A percentile compares a stretch with the other conserved stretches of the same genome.
phyloP scores from a whole-genome alignment of 371 early-diverging fungal genomes.

The Mucor piriformis region DNA sequence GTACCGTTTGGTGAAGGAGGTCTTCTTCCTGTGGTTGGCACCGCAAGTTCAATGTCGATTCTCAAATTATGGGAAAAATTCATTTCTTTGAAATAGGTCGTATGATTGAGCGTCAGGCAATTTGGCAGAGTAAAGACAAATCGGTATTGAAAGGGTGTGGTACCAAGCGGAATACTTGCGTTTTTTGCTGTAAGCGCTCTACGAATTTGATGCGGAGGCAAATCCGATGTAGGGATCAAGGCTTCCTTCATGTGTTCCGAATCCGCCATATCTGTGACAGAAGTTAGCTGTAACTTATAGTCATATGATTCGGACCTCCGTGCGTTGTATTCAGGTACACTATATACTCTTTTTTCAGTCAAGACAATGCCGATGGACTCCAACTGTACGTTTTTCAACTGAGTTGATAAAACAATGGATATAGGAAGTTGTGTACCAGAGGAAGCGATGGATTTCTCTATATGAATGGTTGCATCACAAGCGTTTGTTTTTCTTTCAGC shows the following conservation, averaged over 20 bases:
- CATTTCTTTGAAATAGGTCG: conserved; percentile 43
- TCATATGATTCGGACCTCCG: conserved; percentile 40
- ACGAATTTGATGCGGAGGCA: conserved; percentile 30
- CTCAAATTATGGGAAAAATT: conserved; percentile 42
- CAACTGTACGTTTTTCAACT: conserved; percentile 39
- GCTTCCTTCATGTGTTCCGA: conserved; percentile 21
- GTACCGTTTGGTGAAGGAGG: neutral
- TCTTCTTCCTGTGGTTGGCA: conserved; percentile 6
- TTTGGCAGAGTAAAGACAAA: conserved; percentile 49
- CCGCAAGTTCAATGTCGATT: conserved; percentile 40
- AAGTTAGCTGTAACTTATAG: conserved; percentile 35
- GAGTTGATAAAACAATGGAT: conserved; percentile 37
- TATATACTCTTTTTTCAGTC: conserved; percentile 44
- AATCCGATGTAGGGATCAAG: conserved; percentile 28
- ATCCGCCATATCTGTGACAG: conserved; percentile 30
- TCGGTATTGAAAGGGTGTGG: conserved; percentile 42
- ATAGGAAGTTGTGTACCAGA: conserved; percentile 54
- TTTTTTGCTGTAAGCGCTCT: conserved; percentile 42
- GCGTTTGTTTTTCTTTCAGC: conserved; percentile 37
- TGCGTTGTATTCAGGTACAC: conserved; percentile 48
- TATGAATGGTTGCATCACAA: conserved; percentile 46
- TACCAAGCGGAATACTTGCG: conserved; percentile 43
- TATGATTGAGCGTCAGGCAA: conserved; percentile 46
- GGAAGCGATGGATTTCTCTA: conserved; percentile 49
- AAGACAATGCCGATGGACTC: conserved; percentile 40